Evolutionary conservation across 83 land plant species (phyloP).

Genomic region (Picea abies): DNA sequence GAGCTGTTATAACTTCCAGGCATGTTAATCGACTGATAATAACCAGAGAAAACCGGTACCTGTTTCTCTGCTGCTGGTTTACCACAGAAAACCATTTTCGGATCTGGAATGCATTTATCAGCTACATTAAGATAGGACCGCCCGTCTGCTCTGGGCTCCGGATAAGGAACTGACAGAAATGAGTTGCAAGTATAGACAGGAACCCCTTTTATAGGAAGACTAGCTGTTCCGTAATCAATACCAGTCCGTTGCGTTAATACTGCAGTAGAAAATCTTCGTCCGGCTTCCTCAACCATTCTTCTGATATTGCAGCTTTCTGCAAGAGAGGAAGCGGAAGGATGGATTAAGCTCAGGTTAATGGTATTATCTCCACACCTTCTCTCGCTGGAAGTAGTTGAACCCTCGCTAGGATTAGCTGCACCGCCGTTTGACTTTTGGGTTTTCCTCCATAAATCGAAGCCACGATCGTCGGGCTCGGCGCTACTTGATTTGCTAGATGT

Average conservation of each 20-base stretch:
- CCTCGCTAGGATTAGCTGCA: conserved; percentile 2
- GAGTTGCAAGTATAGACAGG: conserved; percentile 10
- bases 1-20: background rate
- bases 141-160: background rate
- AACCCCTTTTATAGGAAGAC: conserved; percentile 17
- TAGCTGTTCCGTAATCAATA: conserved; percentile 11
- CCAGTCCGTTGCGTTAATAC: background rate
- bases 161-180: background rate
- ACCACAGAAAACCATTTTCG: background rate
- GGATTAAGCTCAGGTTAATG: background rate
- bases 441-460: conserved; percentile 7
- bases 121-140: no score
- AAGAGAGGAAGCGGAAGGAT: background rate
- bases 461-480: conserved; percentile 15
- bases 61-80: background rate
- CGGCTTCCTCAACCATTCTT: background rate
- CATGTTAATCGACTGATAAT: background rate
- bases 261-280: background rate
- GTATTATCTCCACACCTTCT: conserved; percentile 15
- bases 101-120: background rate
- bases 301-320: conserved; percentile 15
- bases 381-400: conserved; percentile 2
- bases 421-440: conserved; percentile 19
- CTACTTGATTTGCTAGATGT: background rate
- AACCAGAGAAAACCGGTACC: conserved; percentile 1